Percentiles rank a stretch among this genome's conserved stretches.
Conservation (phyloP, 306 rosid genomes). For the Vachellia pachyceras region DNA sequence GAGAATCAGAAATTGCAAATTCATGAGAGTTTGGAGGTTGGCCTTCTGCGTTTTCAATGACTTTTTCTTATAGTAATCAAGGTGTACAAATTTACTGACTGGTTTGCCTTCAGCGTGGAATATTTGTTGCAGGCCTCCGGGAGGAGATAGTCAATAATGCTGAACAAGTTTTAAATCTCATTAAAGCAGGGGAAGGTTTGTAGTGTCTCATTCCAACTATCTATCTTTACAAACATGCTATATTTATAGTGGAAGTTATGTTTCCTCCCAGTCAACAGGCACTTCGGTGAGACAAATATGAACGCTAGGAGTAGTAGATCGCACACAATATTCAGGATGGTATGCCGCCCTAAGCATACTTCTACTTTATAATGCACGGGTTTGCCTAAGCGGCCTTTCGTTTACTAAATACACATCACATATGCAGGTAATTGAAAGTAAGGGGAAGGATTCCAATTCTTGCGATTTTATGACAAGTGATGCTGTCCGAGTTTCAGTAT, state of each 20-base stretch:
- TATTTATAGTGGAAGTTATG: slow-evolving; percentile 27
- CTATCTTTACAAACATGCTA: slow-evolving; percentile 30
- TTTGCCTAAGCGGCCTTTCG: neutral
- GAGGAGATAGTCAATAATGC: slow-evolving; percentile 87
- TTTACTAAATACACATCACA: slow-evolving; percentile 5
- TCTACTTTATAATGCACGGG: neutral
- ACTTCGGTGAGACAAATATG: slow-evolving; percentile 97
- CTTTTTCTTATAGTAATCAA: neutral
- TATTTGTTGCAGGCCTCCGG: slow-evolving; percentile 89
- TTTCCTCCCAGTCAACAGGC: slow-evolving; percentile 73
- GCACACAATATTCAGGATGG: slow-evolving; percentile 98
- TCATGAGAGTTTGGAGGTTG: slow-evolving; percentile 96
- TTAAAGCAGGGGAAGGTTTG: slow-evolving; percentile 90
- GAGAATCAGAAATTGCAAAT: slow-evolving; percentile 92
- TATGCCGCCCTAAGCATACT: slow-evolving; percentile 36
- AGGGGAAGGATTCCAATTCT: slow-evolving; percentile 66
- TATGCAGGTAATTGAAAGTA: slow-evolving; percentile 90
- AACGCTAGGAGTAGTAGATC: slow-evolving; percentile 95
- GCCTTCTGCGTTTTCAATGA: slow-evolving; percentile 25
- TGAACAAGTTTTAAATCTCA: slow-evolving; percentile 80
- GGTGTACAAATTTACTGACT: slow-evolving; percentile 36
- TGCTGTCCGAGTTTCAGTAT: slow-evolving; percentile 87
- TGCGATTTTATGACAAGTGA: slow-evolving; percentile 56
- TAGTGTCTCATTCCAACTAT: slow-evolving; percentile 19
- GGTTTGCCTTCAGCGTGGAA: slow-evolving; percentile 69